phyloP scores from a whole-genome alignment of 805 yeast species.

The Metschnikowia santaceciliae region DNA sequence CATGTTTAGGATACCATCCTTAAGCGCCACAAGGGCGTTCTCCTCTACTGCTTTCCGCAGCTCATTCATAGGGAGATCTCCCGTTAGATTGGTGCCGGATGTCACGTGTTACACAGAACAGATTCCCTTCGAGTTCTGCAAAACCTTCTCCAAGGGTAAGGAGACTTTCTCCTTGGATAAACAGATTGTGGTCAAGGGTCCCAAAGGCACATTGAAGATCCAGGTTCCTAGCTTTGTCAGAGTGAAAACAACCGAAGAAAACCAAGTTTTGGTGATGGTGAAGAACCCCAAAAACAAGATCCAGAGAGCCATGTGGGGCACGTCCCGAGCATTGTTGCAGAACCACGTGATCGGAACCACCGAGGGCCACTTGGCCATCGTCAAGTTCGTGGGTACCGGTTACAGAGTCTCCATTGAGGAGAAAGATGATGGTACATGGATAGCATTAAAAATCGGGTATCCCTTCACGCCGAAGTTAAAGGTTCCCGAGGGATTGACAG shows the following conservation, averaged over 20 bases:
- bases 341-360: conserved; percentile 84
- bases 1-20: conserved; percentile 13
- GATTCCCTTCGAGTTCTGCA: conserved; percentile 51
- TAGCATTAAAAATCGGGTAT: conserved; percentile 82
- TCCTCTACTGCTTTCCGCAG: conserved; percentile 12
- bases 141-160: conserved; percentile 63
- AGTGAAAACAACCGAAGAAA: conserved; percentile 30
- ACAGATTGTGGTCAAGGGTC: conserved; percentile 64
- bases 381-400: conserved; percentile 94
- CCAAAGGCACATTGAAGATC: conserved; percentile 63
- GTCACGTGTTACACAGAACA: conserved; percentile 48
- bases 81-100: conserved; percentile 64
- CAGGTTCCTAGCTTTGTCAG: conserved; percentile 71
- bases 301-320: conserved; percentile 95
- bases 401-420: conserved; percentile 81
- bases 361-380: conserved; percentile 86
- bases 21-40: conserved; percentile 14
- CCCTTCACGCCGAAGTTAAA: conserved; percentile 73
- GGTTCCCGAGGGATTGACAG: conserved; percentile 74
- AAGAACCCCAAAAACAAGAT: conserved; percentile 50
- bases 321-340: conserved; percentile 71
- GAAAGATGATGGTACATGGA: conserved; percentile 47
- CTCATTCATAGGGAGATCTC: conserved; percentile 79
- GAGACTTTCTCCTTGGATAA: conserved; percentile 54
- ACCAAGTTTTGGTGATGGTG: conserved; percentile 52